Percentiles rank a stretch among this genome's conserved stretches.
Evolutionary conservation across 2,329 filamentous ascomycete genomes (phyloP).

Genomic region (Aspergillus caelatus): DNA sequence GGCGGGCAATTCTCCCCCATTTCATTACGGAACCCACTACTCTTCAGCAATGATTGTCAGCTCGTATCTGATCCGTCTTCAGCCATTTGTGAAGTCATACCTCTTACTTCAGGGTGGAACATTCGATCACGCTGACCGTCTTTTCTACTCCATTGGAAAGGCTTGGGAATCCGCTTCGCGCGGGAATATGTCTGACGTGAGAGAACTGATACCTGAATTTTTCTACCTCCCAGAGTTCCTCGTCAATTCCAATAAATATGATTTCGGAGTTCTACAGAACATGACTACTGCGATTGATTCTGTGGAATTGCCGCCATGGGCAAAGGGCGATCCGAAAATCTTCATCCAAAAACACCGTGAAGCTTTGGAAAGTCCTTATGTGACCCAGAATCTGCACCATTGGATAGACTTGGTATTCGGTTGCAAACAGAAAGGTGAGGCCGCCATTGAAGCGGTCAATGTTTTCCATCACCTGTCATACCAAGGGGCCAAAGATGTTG

Average conservation of each 20-base stretch:
- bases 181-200: conserved; percentile 89
- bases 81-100: conserved; percentile 95
- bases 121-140: conserved; percentile 92
- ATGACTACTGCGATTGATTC: conserved; percentile 78
- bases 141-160: conserved; percentile 91
- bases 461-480: conserved; percentile 97
- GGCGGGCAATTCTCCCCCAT: conserved; percentile 73
- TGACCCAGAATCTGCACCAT: conserved; percentile 83
- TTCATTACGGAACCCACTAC: conserved; percentile 98
- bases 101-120: conserved; percentile 91
- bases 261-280: conserved; percentile 86
- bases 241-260: conserved; percentile 90
- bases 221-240: conserved; percentile 96
- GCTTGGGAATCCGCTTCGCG: conserved; percentile 89
- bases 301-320: conserved; percentile 91
- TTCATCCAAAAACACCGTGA: conserved; percentile 97
- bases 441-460: conserved; percentile 86
- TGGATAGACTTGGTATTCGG: conserved; percentile 98
- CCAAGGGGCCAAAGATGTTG: conserved; percentile 87
- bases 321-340: conserved; percentile 91
- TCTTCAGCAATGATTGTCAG: conserved; percentile 99
- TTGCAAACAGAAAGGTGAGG: conserved; percentile 88
- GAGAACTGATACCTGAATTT: conserved; percentile 94
- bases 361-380: conserved; percentile 88
- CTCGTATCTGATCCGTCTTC: conserved; percentile 90